Conservation (phyloP, 2,329 filamentous ascomycete genomes). For the Botrytis fabae region DNA sequence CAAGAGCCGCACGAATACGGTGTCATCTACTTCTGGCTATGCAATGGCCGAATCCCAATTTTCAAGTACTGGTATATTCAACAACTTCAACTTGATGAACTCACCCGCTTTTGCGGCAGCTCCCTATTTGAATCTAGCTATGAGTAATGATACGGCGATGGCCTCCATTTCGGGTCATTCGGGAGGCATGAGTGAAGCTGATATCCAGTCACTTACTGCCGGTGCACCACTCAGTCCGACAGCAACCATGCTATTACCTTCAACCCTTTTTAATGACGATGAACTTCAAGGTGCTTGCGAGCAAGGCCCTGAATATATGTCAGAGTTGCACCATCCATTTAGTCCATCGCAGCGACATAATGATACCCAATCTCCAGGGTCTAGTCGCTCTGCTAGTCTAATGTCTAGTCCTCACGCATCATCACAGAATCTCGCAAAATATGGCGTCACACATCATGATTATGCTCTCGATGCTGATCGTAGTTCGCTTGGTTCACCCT, state of each 20-base stretch:
- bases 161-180: conserved; percentile 40
- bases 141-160: conserved; percentile 39
- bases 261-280: conserved; percentile 61
- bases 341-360: conserved; percentile 43
- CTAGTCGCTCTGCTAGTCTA: conserved; percentile 55
- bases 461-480: conserved; percentile 35
- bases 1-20: conserved; percentile 44
- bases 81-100: conserved; percentile 44
- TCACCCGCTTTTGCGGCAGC: conserved; percentile 52
- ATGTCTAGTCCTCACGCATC: conserved; percentile 64
- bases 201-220: conserved; percentile 59
- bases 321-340: conserved; percentile 43
- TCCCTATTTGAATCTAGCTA: conserved; percentile 46
- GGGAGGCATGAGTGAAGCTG: conserved; percentile 58
- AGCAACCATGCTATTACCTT: conserved; percentile 71
- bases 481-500: conserved; percentile 36
- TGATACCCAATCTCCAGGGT: conserved; percentile 61
- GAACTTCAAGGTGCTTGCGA: conserved; percentile 51
- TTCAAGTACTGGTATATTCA: conserved; percentile 45
- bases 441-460: conserved; percentile 39
- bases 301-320: conserved; percentile 33
- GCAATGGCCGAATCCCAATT: conserved; percentile 41
- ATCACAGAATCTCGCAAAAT: conserved; percentile 57
- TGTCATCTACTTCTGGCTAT: conserved; percentile 38
- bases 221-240: conserved; percentile 76